Evolutionary conservation across 306 rosid species (phyloP).

Genomic region (Delonix regia): DNA sequence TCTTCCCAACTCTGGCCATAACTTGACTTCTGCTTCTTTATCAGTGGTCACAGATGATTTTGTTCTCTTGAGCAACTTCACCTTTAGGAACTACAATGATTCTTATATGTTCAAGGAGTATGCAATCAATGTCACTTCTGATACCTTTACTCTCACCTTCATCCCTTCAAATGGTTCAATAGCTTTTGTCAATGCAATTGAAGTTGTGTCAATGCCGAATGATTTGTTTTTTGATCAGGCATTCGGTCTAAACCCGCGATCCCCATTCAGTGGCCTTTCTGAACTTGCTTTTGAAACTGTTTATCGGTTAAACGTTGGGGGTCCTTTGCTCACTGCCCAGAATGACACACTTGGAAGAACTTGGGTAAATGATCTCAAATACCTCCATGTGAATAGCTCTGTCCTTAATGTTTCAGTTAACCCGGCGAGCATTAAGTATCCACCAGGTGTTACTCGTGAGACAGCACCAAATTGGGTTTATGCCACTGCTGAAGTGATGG

Average conservation of each 20-base stretch:
- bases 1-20: slow-evolving; percentile 45
- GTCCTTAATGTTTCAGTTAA: slow-evolving; percentile 59
- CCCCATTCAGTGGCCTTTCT: slow-evolving; percentile 70
- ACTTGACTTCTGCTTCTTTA: slow-evolving; percentile 67
- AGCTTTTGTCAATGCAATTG: slow-evolving; percentile 88
- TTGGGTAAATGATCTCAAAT: slow-evolving; percentile 84
- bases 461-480: slow-evolving; percentile 90
- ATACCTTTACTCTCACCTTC: slow-evolving; percentile 62
- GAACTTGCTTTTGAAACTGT: slow-evolving; percentile 75
- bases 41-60: slow-evolving; percentile 75
- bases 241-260: slow-evolving; percentile 57
- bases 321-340: slow-evolving; percentile 72
- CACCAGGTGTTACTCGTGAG: slow-evolving; percentile 56
- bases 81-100: slow-evolving; percentile 64
- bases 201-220: slow-evolving; percentile 86
- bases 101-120: slow-evolving; percentile 85
- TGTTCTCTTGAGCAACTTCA: slow-evolving; percentile 82
- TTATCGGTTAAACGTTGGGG: slow-evolving; percentile 86
- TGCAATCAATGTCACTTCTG: slow-evolving; percentile 73
- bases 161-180: slow-evolving; percentile 75
- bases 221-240: slow-evolving; percentile 82
- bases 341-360: slow-evolving; percentile 92
- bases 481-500: slow-evolving; percentile 88
- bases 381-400: slow-evolving; percentile 83
- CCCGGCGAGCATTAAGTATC: slow-evolving; percentile 70